phyloP scores from a whole-genome alignment of 176 grass and related monocot species.

The Tillandsia leiboldiana region DNA sequence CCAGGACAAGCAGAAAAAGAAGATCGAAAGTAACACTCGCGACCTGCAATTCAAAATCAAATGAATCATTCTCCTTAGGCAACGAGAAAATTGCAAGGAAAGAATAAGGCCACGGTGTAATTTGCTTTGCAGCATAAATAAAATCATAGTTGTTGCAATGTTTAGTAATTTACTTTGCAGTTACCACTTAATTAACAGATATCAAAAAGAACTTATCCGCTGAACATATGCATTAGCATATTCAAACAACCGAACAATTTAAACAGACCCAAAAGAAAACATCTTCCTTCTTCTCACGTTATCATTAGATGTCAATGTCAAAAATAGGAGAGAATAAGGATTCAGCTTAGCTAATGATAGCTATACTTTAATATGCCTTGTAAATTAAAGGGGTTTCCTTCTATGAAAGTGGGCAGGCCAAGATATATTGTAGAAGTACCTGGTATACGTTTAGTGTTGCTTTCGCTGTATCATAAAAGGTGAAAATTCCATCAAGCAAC shows the following conservation, averaged over 20 bases:
- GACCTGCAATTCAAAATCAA: constrained; percentile 43
- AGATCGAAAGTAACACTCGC: constrained; percentile 92
- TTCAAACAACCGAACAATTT: too few relatives aligned
- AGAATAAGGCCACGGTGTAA: too few relatives aligned
- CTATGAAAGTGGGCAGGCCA: not conserved
- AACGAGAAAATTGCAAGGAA: not conserved
- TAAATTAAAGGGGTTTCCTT: not conserved
- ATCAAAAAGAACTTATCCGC: not conserved
- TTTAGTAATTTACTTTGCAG: too few relatives aligned
- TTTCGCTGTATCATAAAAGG: constrained; percentile 82
- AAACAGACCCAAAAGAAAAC: not conserved
- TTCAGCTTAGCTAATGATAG: too few relatives aligned
- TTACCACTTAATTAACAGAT: not conserved
- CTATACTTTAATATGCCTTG: not conserved
- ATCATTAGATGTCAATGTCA: too few relatives aligned
- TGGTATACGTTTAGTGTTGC: constrained; percentile 83
- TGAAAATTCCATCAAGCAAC: constrained; percentile 80
- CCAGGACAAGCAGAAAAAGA: constrained; percentile 65
- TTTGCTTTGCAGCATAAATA: too few relatives aligned
- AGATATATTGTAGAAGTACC: constrained; percentile 21
- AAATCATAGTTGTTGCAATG: too few relatives aligned
- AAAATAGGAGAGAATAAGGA: too few relatives aligned
- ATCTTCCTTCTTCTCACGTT: not conserved
- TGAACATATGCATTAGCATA: too few relatives aligned
- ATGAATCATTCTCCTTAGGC: not conserved